Evolutionary conservation across 2,329 filamentous ascomycete genomes (phyloP), one percentile per base, ranked within the genome.

Genomic region (Stagonosporopsis rhizophila): DNA sequence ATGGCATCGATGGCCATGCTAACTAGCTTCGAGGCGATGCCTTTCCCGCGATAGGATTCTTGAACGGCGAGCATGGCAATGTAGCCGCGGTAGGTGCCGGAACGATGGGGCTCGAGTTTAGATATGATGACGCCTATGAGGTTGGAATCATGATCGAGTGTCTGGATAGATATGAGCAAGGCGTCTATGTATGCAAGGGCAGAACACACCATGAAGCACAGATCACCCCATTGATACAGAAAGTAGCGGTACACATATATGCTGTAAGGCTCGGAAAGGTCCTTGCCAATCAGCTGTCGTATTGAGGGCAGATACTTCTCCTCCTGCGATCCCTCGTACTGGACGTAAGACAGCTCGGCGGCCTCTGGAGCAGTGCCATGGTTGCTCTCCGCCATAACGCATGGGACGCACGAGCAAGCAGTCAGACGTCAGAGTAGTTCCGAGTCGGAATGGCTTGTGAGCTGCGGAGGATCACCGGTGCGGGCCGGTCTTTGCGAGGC

Each of bases 221-320:
- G 81, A 72, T 98, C 89, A 5, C 91, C 90, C 95, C 95, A 99
- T 84, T 98, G 92, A 73, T 96, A 96, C 17, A 99, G 81, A 70
- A 99, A 99, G 76, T 99, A 99, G 28, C 95, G 88, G 77, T 98
- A 99, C 56, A 99, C 95, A 80, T 99, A 99, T 74, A 99, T 98
- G 78, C 94, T 98, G 77, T 99, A 99, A 1, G 95, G 95, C 77
- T 99, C 95, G 66, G 94, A 98, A 45, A 99, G 84, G 74, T 98
- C 95, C 70, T 94, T 96, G 40, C 93, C 95, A 70, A 99, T 99
- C 72, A 99, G 80, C 54, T 93, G 88, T 52, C 94, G 88, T 77
- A 99, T 97, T 38, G 92, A 87, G 32, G 92, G 87, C 38, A 99
- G 87, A 73, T 95, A 88, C 52, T 80, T 78, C 48, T 83, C 82